A percentile compares a stretch with the other conserved stretches of the same genome.
Conservation (phyloP, 1,139 yeast species). For the Trichomonascaceae sp. region DNA sequence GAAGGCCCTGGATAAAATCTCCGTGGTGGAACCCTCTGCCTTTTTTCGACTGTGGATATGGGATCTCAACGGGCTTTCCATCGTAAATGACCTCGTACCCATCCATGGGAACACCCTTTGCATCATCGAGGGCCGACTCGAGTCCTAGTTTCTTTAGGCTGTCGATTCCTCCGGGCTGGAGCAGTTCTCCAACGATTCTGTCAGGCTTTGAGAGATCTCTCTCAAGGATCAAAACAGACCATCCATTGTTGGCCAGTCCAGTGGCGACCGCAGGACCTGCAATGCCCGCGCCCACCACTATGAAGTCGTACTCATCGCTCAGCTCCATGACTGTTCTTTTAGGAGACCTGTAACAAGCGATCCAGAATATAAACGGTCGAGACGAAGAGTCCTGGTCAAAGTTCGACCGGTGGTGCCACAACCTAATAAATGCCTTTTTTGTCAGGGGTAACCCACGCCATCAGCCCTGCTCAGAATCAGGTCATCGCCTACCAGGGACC, state of each 20-base stretch:
- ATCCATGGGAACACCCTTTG: constrained; percentile 61
- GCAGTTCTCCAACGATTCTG: constrained; percentile 89
- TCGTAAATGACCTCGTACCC: constrained; percentile 75
- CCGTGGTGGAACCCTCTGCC: constrained; percentile 89
- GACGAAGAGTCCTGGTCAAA: too few relatives aligned
- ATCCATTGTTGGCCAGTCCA: constrained; percentile 80
- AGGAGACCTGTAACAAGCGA: too few relatives aligned
- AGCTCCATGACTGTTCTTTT: too few relatives aligned
- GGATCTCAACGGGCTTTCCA: constrained; percentile 42
- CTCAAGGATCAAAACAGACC: constrained; percentile 51
- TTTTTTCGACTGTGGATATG: constrained; percentile 55
- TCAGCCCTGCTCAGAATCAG: too few relatives aligned
- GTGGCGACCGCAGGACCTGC: constrained; percentile 91
- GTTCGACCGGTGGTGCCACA: too few relatives aligned
- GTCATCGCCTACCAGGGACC: too few relatives aligned
- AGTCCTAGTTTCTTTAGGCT: constrained; percentile 74
- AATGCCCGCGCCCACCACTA: constrained; percentile 89
- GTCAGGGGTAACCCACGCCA: too few relatives aligned
- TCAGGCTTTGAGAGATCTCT: constrained; percentile 89
- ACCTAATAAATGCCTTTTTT: too few relatives aligned
- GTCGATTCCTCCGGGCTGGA: constrained; percentile 90
- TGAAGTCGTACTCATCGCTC: constrained; percentile 39
- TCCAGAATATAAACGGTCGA: too few relatives aligned
- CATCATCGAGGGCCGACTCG: constrained; percentile 63
- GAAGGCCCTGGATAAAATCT: constrained; percentile 61